Evolutionary conservation across 2,329 filamentous ascomycete genomes (phyloP), one percentile per base, ranked within the genome.

Genomic region (Colletotrichum destructivum): DNA sequence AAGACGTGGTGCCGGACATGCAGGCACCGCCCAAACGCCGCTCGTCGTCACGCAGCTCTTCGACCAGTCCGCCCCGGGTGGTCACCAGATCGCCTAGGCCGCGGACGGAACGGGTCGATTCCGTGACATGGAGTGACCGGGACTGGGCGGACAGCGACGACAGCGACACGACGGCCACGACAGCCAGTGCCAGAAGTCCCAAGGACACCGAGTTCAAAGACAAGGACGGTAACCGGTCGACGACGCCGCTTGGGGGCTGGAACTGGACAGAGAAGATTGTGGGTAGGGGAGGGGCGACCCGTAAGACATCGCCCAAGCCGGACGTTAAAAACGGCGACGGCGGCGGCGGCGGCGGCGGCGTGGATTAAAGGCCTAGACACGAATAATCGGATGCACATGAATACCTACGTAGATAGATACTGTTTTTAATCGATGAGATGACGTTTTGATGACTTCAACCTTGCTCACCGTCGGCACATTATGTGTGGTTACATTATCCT

Each of bases 81-180:
- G 55, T 49, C 40, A 60, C 52, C 21, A 61, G 64, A 21, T 60
- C 72, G 44, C 21, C 59, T 11, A 61, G 61, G 13, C 31, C 56
- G 42, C 62, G 42, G 35, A 56, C 62, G 16, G 71, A 65, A 44
- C 73, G 31, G 44, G 75, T 78, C 31, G 90, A 92, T 75, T 91
- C 89, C 3, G 84, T 88, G 65, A 86, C 85, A 4, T 93, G 91
- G 92, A 92, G 89, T 78, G 91, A 93, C 60, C 84, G 87, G 13
- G 90, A 92, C 78, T 91, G 90, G 83, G 83, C 84, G 12, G 89
- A 91, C 74, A 89, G 83, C 68, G 85, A 81, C 51, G 85, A 86
- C 69, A 86, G 81, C 76, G 85, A 84, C 63, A 72, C 69, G n/a
- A 71, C 66, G 60, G 81, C 60, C 16, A 71, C 67, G 8, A 71